Base-by-base conservation (phyloP, 2,329 filamentous ascomycete genomes). In the Colletotrichum viniferum region DNA sequence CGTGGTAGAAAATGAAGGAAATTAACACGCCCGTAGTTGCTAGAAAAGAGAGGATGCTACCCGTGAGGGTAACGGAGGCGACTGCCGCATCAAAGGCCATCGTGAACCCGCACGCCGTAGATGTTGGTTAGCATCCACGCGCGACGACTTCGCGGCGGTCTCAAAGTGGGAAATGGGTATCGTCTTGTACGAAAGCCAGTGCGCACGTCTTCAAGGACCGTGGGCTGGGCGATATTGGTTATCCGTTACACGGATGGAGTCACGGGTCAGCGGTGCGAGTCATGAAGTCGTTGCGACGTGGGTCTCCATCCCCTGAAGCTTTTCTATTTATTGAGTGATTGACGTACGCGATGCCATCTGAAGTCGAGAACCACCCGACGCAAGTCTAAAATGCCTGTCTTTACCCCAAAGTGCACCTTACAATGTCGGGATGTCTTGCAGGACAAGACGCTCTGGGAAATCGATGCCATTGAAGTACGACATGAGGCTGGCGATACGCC, bases 41-140 rank as follows among this genome's bases (percentile, higher is more conserved):
- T 21, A 76, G 63, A 36, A 76, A 76, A 18, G 73, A 76, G 32
- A 76, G 69, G 30, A 76, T 43, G 30, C 73, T 76, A 58, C 73
- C 73, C 73, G 73, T 73, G 32, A 76, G 69, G 58, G 73, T 76
- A 38, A 69, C 63, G 7, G 73, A 68, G 55, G 73, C 26, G 69
- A 76, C 73, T 65, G 64, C 63, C 69, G 69, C 69, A 73, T 76
- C 73, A 48, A 76, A 76, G 64, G 64, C 58, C 73, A 76, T 76
- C 70, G 73, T 69, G 73, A 76, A 69, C 73, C 73, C 69, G 69
- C 73, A 76, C 73, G 73, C 64, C 63, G 60, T 55, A 52, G 48
- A 73, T 61, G 64, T 65, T 76, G 69, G 64, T 64, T 73, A 21
- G 43, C 62, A 73, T 69, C 55, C 55, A 43, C 69, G 48, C 69